These are phyloP conservation scores for Teratosphaeria viscida DNA, from an alignment of 2,329 filamentous ascomycete genomes.

Conservation along the genomic window DNA sequence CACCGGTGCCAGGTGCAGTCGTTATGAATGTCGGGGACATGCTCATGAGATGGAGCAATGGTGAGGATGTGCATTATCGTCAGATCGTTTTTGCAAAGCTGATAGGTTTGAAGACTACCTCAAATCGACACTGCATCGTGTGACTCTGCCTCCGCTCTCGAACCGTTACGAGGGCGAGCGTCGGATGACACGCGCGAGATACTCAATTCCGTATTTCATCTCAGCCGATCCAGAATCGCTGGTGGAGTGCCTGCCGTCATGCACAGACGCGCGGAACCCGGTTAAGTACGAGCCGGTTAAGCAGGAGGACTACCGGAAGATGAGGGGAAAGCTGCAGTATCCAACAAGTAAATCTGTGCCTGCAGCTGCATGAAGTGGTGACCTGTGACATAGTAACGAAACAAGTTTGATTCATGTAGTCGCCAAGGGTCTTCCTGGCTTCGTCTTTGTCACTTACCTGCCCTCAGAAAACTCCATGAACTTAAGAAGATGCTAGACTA, in stretches of 20 bases:
- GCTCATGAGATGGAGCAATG: constrained; percentile 30
- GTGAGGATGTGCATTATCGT: constrained; percentile 1
- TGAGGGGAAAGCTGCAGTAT: constrained; percentile 15
- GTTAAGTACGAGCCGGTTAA: constrained; percentile 32
- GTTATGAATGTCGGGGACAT: constrained; percentile 33
- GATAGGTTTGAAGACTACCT: constrained; percentile 18
- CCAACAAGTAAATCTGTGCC: not conserved
- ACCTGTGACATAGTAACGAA: not conserved
- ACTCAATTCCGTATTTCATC: constrained; percentile 33
- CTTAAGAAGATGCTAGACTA: not conserved
- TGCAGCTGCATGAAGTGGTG: not conserved
- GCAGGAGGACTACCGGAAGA: constrained; percentile 26
- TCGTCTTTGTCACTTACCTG: not conserved
- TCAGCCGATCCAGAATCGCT: constrained; percentile 28
- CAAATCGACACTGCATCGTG: constrained; percentile 30
- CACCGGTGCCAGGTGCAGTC: constrained; percentile 23
- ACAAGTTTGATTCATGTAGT: not conserved
- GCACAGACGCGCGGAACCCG: constrained; percentile 21
- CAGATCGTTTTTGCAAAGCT: not conserved
- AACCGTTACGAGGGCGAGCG: constrained; percentile 13
- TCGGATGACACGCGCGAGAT: constrained; percentile 25
- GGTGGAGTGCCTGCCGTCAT: constrained; percentile 29
- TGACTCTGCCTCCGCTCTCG: constrained; percentile 23
- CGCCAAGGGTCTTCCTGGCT: not conserved
- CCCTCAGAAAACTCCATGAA: not conserved